These are phyloP conservation scores for Lentinula raphanica DNA, from an alignment of 768 basidiomycete species.

Conservation along the genomic window DNA sequence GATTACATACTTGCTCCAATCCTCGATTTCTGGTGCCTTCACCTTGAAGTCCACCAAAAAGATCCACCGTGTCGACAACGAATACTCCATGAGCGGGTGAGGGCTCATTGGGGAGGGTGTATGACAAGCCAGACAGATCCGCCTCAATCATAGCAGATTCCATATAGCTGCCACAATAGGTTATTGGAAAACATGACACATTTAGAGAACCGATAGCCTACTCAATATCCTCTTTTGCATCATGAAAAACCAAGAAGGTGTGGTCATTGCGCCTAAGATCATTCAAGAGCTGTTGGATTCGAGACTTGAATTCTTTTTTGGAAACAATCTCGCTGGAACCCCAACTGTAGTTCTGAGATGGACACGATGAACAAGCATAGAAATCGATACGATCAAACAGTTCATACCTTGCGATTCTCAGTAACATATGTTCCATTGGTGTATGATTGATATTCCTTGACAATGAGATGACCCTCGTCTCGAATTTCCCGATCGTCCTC, in stretches of 20 bases:
- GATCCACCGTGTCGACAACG: conserved; percentile 66
- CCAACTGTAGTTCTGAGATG: conserved; percentile 55
- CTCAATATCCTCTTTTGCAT: conserved; percentile 74
- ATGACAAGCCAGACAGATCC: conserved; percentile 44
- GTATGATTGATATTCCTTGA: conserved; percentile 54
- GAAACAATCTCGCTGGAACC: conserved; percentile 56
- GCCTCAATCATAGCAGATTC: conserved; percentile 45
- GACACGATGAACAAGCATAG: background rate
- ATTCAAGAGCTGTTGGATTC: conserved; percentile 42
- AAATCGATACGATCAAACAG: background rate
- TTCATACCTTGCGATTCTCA: conserved; percentile 53
- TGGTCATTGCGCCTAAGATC: conserved; percentile 43
- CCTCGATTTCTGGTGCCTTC: conserved; percentile 45
- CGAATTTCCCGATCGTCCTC: conserved; percentile 41
- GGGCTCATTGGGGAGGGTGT: conserved; percentile 51
- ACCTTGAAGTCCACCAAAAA: conserved; percentile 74
- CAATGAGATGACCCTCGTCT: conserved; percentile 55
- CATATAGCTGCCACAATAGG: conserved; percentile 39
- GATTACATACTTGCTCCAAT: conserved; percentile 58
- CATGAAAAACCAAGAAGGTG: conserved; percentile 79
- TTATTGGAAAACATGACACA: background rate
- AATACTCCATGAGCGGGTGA: conserved; percentile 48
- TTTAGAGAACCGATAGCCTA: conserved; percentile 20
- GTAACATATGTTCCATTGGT: conserved; percentile 60
- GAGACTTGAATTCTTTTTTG: conserved; percentile 44